Percentiles rank a stretch among this genome's conserved stretches.
Conservation (phyloP, 768 basidiomycete genomes). For the Mycena sanguinolenta region DNA sequence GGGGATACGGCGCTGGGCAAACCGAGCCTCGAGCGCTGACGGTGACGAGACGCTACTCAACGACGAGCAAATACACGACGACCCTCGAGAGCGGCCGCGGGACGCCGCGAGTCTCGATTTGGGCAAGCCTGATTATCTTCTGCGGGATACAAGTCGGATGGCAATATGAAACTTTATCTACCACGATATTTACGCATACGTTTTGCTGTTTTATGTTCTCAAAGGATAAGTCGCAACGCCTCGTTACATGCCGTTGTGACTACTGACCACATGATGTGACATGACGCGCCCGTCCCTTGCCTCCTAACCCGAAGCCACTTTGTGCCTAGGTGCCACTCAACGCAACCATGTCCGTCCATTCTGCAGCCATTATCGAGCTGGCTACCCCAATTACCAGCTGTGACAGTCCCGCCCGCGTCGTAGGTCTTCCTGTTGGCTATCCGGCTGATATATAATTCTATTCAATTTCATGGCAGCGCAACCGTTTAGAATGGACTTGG, state of each 20-base stretch:
- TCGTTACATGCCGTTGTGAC: background rate
- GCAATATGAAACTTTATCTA: background rate
- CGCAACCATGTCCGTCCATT: background rate
- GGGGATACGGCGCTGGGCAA: conserved; percentile 8
- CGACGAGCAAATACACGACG: conserved; percentile 11
- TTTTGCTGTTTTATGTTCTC: background rate
- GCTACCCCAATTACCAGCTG: background rate
- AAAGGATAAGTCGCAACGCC: no score
- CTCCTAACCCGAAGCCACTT: no score
- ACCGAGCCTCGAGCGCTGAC: background rate
- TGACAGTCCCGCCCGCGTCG: background rate
- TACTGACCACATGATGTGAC: background rate
- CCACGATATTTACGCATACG: background rate
- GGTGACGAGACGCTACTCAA: background rate
- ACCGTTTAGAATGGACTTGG: conserved; percentile 20
- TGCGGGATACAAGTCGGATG: background rate
- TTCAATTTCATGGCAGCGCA: conserved; percentile 1
- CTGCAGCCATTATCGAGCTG: background rate
- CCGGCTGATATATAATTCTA: no score
- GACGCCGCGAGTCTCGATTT: conserved; percentile 19
- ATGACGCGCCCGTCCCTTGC: background rate
- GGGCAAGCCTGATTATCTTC: conserved; percentile 2
- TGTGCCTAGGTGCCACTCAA: no score
- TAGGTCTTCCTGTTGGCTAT: background rate
- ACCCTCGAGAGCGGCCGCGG: conserved; percentile 15